Evolutionary conservation across 768 basidiomycete species (phyloP).

Genomic region (Tulasnella sp.): DNA sequence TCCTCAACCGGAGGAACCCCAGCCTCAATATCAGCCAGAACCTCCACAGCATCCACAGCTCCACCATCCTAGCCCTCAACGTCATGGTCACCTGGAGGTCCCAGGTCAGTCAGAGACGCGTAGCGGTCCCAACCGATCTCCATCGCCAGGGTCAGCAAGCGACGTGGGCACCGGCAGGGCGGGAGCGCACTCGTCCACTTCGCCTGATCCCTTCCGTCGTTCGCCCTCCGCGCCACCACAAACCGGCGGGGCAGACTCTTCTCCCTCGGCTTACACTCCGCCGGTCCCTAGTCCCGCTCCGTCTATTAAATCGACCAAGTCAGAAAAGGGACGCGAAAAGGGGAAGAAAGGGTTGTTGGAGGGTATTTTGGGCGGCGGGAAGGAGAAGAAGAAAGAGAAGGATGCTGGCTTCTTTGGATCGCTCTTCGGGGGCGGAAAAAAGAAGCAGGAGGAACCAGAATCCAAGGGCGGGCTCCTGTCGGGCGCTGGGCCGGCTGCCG

Average conservation of each 20-base stretch:
- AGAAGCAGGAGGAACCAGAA: constrained; percentile 68
- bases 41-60: constrained; percentile 41
- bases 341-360: constrained; percentile 64
- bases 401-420: constrained; percentile 89
- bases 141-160: background rate
- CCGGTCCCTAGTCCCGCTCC: constrained; percentile 42
- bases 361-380: constrained; percentile 64
- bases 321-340: constrained; percentile 49
- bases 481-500: constrained; percentile 74
- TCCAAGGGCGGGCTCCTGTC: constrained; percentile 35
- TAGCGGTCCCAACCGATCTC: background rate
- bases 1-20: background rate
- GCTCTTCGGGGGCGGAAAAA: constrained; percentile 77
- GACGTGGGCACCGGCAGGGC: constrained; percentile 10
- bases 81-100: constrained; percentile 38
- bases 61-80: constrained; percentile 66
- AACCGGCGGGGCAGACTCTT: constrained; percentile 3
- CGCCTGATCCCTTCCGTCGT: constrained; percentile 23
- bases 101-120: constrained; percentile 33
- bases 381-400: constrained; percentile 61
- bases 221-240: constrained; percentile 21
- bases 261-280: constrained; percentile 30
- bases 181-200: constrained; percentile 29
- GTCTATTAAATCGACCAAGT: constrained; percentile 37
- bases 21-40: constrained; percentile 18